Conservation (phyloP, 495 filamentous ascomycete species). For the Neurospora cerealis region DNA sequence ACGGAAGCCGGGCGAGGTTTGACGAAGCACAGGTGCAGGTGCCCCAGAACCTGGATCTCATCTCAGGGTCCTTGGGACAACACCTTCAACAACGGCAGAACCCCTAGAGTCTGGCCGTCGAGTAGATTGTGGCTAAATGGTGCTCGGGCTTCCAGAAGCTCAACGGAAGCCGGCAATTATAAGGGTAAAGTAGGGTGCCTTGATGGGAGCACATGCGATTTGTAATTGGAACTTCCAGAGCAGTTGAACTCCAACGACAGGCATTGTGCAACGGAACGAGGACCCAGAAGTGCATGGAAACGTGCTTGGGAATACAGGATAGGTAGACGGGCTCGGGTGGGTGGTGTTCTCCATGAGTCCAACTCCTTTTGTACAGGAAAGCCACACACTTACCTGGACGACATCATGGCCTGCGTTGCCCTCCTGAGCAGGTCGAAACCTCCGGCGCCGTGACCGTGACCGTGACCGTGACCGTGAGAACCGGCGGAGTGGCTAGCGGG, state of each 20-base stretch:
- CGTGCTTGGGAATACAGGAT: not conserved
- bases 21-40: not conserved
- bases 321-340: not conserved
- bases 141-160: conserved; percentile 18
- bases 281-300: not conserved
- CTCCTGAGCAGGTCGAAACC: conserved; percentile 41
- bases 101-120: not conserved
- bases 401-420: conserved; percentile 49
- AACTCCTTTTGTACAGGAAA: conserved; percentile 6
- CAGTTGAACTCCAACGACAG: not conserved
- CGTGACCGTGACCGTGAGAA: conserved; percentile 9
- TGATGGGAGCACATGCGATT: not conserved
- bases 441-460: conserved; percentile 18
- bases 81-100: not conserved
- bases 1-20: not conserved
- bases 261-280: conserved; percentile 2
- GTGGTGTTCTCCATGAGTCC: not conserved
- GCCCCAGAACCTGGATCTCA: not conserved
- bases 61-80: not conserved
- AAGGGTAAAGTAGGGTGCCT: conserved; percentile 10
- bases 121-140: conserved; percentile 16
- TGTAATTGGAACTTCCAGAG: not conserved
- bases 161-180: conserved; percentile 10
- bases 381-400: conserved; percentile 37
- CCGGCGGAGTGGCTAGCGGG: conserved; percentile 8